Evolutionary conservation across 2,329 filamentous ascomycete species (phyloP), one percentile per base, ranked within the genome.

Genomic region (Aureobasidium sp.): DNA sequence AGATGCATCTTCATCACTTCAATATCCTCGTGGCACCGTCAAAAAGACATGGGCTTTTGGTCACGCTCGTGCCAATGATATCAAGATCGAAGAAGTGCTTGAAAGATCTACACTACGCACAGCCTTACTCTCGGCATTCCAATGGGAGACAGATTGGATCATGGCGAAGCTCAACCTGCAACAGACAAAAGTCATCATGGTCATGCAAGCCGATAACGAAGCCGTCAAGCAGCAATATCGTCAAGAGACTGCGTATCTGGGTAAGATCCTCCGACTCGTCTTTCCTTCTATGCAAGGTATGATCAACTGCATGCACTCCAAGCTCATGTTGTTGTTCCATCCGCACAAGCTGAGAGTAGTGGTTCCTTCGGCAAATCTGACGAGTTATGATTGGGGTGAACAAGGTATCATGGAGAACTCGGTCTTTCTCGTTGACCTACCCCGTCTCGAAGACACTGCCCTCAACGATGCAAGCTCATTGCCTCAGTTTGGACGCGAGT

Each of bases 361-460:
- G 1, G 79, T 97, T 2, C 91, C 94, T 0, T 93, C 88, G 3
- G 94, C 91, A 1, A 99, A 99, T 68, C 77, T 97, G 53, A 86
- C 89, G 13, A 80, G 84, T 8, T 91, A 89, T 68, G 93, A 99
- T 71, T 97, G 94, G 92, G 93, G 92, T 10, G 90, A 95, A 72
- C 82, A 80, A 2, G 90, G 90, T 1, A 75, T 86, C 2, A 89
- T 96, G 85, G 92, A 97, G 74, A 97, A 96, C 59, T 87, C 86
- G 68, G 85, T 92, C 8, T 97, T 96, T 71, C 71, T 97, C n/a
- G 92, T 99, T 66, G 94, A 99, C 71, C 82, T 97, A 9, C 93
- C 94, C 6, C 80, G 82, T 44, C 73, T 84, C 29, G 32, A 58
- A 30, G 14, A 39, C 8, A 11, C 53, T 36, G 2, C n/a, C 21